Evolutionary conservation across 805 yeast genomes (phyloP), one percentile per base, ranked within the genome.

Genomic region (Zygoascus ofunaensis): DNA sequence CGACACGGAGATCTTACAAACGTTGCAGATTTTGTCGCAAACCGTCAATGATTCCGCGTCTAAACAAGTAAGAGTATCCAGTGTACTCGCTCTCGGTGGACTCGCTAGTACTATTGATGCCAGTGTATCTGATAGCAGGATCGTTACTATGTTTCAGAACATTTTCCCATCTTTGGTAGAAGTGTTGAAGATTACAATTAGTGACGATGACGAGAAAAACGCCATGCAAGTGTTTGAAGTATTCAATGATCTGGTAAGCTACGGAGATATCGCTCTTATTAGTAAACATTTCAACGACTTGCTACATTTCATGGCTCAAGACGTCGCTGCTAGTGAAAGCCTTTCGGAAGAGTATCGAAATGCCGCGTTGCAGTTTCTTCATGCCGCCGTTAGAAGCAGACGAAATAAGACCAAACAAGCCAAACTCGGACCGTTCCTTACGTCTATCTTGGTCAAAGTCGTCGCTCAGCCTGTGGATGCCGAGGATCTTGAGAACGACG

Each of bases 321-420:
- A 86, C 63, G 77, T 89, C 49, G 77, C 95, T 32, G 61, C 76
- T 43, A 79, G 82, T 64, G 67, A 71, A 41, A 46, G 41, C 49
- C 63, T 82, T 44, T 95, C 86, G 52, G 87, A 82, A 55, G 97
- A 89, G 57, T 74, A 74, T 63, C 79, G 97, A 67, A 75, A 76
- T 47, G 83, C 80, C 60, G 90, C 94, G 33, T 72, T 92, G 56
- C 89, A 82, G 60, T 87, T 87, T 58, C 74, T 92, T 51, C 80
- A 82, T 47, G 78, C 90, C 42, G 80, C 83, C 48, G 80, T 83
- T 35, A 73, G 85, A 21, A 80, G 77, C 71, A 82, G 92, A 70
- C 85, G 84, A 64, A 74, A 83, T 46, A 87, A 85, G 70, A 72
- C 92, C 51, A 70, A 79, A 43, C 73, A 85, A 53, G 80, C 82